These are phyloP conservation scores for Gonium pectorale DNA, from an alignment of 139 green algal genomes.

Conservation along the genomic window DNA sequence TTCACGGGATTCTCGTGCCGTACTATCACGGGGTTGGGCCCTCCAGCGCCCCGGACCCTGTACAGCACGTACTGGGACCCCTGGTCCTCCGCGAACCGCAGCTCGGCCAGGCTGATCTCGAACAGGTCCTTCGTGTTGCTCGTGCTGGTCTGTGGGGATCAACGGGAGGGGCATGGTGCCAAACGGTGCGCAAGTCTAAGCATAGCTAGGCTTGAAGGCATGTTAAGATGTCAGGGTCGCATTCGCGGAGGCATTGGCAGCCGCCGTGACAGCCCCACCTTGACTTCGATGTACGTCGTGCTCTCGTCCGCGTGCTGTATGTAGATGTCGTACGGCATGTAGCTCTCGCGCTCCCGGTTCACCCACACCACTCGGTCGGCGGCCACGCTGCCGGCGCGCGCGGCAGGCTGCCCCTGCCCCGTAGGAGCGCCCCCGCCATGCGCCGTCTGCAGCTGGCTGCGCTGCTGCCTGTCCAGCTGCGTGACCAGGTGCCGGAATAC, in stretches of 20 bases:
- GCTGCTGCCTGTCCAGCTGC: neutral
- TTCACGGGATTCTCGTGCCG: conserved; percentile 28
- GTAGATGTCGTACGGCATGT: conserved; percentile 59
- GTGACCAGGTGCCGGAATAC: conserved; percentile 39
- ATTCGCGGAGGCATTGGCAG: too few relatives aligned
- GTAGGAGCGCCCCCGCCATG: neutral
- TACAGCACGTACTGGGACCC: conserved; percentile 32
- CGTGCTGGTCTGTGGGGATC: conserved; percentile 1
- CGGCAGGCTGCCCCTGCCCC: neutral
- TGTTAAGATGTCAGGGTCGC: too few relatives aligned
- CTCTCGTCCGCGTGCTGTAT: conserved; percentile 30
- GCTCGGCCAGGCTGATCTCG: conserved; percentile 45
- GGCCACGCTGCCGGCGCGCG: neutral
- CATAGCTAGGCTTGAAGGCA: too few relatives aligned
- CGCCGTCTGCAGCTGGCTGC: neutral
- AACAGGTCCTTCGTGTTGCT: conserved; percentile 41
- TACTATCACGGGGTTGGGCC: conserved; percentile 11
- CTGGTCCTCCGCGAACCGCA: conserved; percentile 31
- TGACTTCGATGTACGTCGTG: conserved; percentile 51
- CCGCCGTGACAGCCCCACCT: too few relatives aligned
- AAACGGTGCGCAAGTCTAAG: too few relatives aligned
- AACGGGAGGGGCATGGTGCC: neutral
- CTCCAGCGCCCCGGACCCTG: conserved; percentile 34
- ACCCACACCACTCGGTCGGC: conserved; percentile 53
- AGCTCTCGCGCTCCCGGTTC: conserved; percentile 54